Percentiles rank a stretch among this genome's conserved stretches.
phyloP scores from a whole-genome alignment of 768 basidiomycete species.

The Podaxis sp. region DNA sequence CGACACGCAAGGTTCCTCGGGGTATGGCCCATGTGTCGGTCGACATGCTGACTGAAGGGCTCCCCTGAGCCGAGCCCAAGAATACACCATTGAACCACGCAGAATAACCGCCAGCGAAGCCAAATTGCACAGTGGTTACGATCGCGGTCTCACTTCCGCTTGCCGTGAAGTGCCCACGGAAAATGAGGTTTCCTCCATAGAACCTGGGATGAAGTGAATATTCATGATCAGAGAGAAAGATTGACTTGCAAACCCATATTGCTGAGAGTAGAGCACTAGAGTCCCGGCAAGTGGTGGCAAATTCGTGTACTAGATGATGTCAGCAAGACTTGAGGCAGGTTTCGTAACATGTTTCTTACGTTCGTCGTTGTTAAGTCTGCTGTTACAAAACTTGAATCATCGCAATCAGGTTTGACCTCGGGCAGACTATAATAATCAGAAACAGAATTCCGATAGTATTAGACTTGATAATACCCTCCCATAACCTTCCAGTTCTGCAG shows the following conservation, averaged over 20 bases:
- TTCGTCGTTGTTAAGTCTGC: conserved; percentile 72
- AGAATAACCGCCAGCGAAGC: conserved; percentile 48
- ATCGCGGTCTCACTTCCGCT: conserved; percentile 44
- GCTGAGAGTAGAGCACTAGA: conserved; percentile 45
- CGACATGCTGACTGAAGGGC: conserved; percentile 53
- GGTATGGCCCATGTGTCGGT: conserved; percentile 46
- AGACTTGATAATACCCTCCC: conserved; percentile 31
- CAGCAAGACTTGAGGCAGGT: not conserved
- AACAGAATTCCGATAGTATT: not conserved
- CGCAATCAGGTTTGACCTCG: conserved; percentile 53
- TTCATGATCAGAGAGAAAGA: not conserved
- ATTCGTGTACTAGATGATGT: conserved; percentile 39
- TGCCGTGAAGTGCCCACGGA: conserved; percentile 50
- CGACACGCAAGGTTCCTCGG: conserved; percentile 36
- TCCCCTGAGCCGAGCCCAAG: conserved; percentile 48
- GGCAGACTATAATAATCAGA: conserved; percentile 57
- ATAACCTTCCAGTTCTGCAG: conserved; percentile 42
- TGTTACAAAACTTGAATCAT: conserved; percentile 58
- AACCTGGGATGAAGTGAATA: conserved; percentile 27
- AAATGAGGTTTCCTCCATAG: conserved; percentile 48
- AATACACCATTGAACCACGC: conserved; percentile 46
- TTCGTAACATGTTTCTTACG: conserved; percentile 31
- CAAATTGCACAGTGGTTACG: conserved; percentile 42
- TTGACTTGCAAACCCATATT: conserved; percentile 37
- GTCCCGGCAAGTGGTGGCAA: conserved; percentile 38